phyloP scores from a whole-genome alignment of 1,139 yeast genomes.

The Sugiyamaella castrensis region DNA sequence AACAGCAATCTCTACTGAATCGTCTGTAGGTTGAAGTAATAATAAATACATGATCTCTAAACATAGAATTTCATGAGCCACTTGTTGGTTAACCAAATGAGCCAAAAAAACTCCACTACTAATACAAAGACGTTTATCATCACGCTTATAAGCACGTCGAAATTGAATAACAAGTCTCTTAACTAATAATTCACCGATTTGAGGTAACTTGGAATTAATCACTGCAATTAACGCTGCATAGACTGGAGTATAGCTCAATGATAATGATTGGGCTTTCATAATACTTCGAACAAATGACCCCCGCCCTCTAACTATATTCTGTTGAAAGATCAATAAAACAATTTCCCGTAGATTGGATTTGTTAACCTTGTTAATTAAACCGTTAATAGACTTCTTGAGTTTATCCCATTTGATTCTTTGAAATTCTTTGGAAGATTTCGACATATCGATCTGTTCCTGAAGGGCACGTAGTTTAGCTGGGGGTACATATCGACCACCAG shows the following conservation, averaged over 20 bases:
- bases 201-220: constrained; percentile 66
- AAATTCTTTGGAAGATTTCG: constrained; percentile 37
- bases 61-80: constrained; percentile 59
- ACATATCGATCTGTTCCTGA: constrained; percentile 39
- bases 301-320: constrained; percentile 57
- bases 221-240: constrained; percentile 60
- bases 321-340: constrained; percentile 48
- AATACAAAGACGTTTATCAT: constrained; percentile 46
- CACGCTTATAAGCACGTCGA: constrained; percentile 50
- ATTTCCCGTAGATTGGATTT: constrained; percentile 48
- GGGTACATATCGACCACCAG: constrained; percentile 52
- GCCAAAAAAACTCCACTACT: constrained; percentile 53
- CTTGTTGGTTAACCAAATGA: constrained; percentile 62
- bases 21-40: constrained; percentile 52
- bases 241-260: constrained; percentile 45
- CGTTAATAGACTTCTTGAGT: constrained; percentile 48
- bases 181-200: constrained; percentile 58
- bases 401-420: constrained; percentile 58
- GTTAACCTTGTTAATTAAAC: constrained; percentile 47
- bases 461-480: constrained; percentile 49
- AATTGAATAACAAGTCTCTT: constrained; percentile 59
- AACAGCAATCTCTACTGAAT: constrained; percentile 49
- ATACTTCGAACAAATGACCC: constrained; percentile 58
- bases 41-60: constrained; percentile 64
- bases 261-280: constrained; percentile 53